Evolutionary conservation across 2,329 filamentous ascomycete species (phyloP), one percentile per base, ranked within the genome.

Genomic region (Cladosporium sp.): DNA sequence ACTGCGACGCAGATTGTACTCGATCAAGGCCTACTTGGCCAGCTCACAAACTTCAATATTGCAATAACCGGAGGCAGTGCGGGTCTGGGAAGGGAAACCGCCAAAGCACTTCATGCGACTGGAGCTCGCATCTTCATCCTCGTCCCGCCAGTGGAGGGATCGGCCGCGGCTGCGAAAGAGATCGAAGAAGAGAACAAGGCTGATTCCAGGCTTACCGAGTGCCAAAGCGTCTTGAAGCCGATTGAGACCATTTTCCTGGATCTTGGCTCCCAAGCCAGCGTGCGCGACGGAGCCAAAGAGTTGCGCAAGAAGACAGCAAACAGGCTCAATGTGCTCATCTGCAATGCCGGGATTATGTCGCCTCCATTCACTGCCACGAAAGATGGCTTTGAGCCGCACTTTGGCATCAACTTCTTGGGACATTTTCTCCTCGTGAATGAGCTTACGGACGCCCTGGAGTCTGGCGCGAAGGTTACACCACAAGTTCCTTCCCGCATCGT

Each of bases 331-430:
- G 42, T 59, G n/a, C 49, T 59, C 19, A 57, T 63, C 48, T 49
- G 58, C 38, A 63, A 62, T 28, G 58, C 59, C 6, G 56, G 58
- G 9, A 32, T 49, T 4, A 49, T 40, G 13, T 41, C 50, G 72
- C 73, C 59, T 61, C 57, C 16, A 19, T 60, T 61, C 38, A 62
- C 58, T 19, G 62, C 66, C 2, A 77, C 75, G 0, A 63, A 68
- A 14, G 74, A 78, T 41, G 75, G 74, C 41, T 77, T 75, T 56
- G 76, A 79, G 59, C 68, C 73, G 32, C 74, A 77, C 48, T 73
- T 78, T 53, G 77, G 74, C 32, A 77, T 72, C 9, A 78, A 79
- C 57, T 72, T 78, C 63, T 63, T 78, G 56, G 77, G 74, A n/a
- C 76, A 77, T 56, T 73, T 74, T 4, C 66, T 77, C 1, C 58